These are phyloP conservation scores for Kurtzmaniella fragi DNA, from an alignment of 805 yeast species.

Conservation along the genomic window DNA sequence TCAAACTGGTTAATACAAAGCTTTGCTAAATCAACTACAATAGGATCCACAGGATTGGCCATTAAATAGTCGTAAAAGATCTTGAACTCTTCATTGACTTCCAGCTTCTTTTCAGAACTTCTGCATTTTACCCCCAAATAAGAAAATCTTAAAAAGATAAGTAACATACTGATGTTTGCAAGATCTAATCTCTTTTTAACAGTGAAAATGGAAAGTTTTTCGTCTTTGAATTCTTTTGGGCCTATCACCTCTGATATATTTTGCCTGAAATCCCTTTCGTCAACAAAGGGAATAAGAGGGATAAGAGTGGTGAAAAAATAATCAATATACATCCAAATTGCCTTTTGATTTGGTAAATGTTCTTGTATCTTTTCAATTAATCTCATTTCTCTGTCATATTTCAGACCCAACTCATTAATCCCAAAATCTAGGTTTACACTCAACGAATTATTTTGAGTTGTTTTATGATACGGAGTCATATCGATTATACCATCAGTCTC, in stretches of 20 bases:
- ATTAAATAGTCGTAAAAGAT: constrained; percentile 23
- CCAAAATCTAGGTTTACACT: background rate
- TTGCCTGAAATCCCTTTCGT: constrained; percentile 45
- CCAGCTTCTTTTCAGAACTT: constrained; percentile 7
- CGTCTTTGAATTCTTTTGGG: constrained; percentile 16
- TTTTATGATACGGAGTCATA: constrained; percentile 11
- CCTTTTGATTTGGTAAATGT: constrained; percentile 45
- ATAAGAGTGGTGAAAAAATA: constrained; percentile 55
- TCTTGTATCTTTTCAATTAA: constrained; percentile 27
- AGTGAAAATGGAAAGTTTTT: constrained; percentile 12
- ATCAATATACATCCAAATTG: constrained; percentile 49
- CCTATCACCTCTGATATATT: constrained; percentile 42
- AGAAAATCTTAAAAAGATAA: constrained; percentile 33
- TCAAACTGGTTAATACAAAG: constrained; percentile 47
- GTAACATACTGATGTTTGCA: constrained; percentile 26
- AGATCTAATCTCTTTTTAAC: constrained; percentile 28
- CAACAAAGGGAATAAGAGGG: constrained; percentile 58
- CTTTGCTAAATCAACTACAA: constrained; percentile 39
- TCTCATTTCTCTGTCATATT: constrained; percentile 20
- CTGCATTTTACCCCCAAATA: constrained; percentile 19
- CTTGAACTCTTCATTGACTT: constrained; percentile 12
- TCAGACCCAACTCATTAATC: background rate
- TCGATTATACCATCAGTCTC: constrained; percentile 19
- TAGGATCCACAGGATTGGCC: constrained; percentile 34
- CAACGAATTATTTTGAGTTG: background rate